phyloP scores from a whole-genome alignment of 2,329 filamentous ascomycete species.

The Alternaria sp. region DNA sequence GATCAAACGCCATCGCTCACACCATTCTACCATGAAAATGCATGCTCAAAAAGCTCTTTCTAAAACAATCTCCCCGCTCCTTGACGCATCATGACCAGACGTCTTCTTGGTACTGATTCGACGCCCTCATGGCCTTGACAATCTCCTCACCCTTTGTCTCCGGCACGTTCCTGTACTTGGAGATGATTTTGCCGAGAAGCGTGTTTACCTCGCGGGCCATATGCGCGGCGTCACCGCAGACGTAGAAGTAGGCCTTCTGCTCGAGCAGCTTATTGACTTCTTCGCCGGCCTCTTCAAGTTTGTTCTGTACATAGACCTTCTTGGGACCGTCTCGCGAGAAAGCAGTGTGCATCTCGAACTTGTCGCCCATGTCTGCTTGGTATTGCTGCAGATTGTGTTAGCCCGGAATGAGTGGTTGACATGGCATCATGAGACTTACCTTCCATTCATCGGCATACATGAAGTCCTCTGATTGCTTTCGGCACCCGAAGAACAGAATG shows the following conservation, averaged over 20 bases:
- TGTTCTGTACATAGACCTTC: constrained; percentile 97
- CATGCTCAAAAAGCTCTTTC: constrained; percentile 17
- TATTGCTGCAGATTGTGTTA: constrained; percentile 67
- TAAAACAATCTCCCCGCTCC: not conserved
- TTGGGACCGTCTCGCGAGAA: constrained; percentile 88
- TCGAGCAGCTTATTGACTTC: constrained; percentile 87
- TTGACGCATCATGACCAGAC: constrained; percentile 63
- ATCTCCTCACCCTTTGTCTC: constrained; percentile 92
- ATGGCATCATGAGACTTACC: constrained; percentile 62
- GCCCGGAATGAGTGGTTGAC: constrained; percentile 16
- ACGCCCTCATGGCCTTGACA: constrained; percentile 93
- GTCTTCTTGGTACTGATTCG: constrained; percentile 93
- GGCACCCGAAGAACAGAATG: constrained; percentile 93
- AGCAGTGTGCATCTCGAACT: constrained; percentile 87
- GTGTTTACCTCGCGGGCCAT: constrained; percentile 95
- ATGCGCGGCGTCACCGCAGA: constrained; percentile 96
- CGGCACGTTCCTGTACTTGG: constrained; percentile 80
- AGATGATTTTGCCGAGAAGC: constrained; percentile 84
- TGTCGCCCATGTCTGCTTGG: constrained; percentile 82
- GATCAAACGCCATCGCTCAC: constrained; percentile 29
- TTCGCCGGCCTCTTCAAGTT: constrained; percentile 80
- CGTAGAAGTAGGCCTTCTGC: constrained; percentile 93
- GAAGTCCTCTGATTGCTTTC: constrained; percentile 87
- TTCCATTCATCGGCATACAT: constrained; percentile 91
- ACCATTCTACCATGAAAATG: constrained; percentile 41